Base-by-base conservation (phyloP, 116 monocot species). In the Thalassia testudinum region DNA sequence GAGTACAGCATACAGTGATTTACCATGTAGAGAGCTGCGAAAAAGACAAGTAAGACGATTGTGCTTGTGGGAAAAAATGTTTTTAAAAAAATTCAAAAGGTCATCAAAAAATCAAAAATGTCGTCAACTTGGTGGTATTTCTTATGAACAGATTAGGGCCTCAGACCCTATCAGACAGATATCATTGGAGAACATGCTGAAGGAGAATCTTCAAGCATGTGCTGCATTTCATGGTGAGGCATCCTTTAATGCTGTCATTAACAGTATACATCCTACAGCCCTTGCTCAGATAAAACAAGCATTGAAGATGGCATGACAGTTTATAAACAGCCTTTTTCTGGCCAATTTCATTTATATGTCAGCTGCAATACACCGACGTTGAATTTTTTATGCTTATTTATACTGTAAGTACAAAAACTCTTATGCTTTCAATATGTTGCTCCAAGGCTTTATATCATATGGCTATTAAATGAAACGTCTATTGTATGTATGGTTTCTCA, bases 211-310 rank as follows among this genome's bases (percentile, higher is more conserved):
- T 22, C 81, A 85, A 65, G 58, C 85, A 40, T 95, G 84, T 70
- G 78, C 81, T 43, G 61, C 76, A 49, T 48, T 95, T 27, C 88
- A 81, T 55, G 95, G 95, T 22, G 85, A 84, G 43, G 78, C 76
- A 27, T 66, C 77, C 56, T 88, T 95, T 38, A 83, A 95, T 70
- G 71, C 68, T 49, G 88, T 81, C 45, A 81, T 95, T 37, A 80
- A 72, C 72, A 84, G 76, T 42, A 87, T 95, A 50, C 95, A 95
- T 69, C 95, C 95, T 14, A 76, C 84, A 24, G 88, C 85, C 45
- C 84, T 88, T 62, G 78, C 95, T 58, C 88, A 95, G 76, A 49
- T 95, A 30, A 75, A 88, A 61, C 84, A 74, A 27, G 95, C 95
- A 17, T 57, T 95, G 38, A 88, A 81, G 62, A 81, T 87, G 74